phyloP scores from a whole-genome alignment of 1,284 basidiomycete species.

The Laetiporus sulphureus region DNA sequence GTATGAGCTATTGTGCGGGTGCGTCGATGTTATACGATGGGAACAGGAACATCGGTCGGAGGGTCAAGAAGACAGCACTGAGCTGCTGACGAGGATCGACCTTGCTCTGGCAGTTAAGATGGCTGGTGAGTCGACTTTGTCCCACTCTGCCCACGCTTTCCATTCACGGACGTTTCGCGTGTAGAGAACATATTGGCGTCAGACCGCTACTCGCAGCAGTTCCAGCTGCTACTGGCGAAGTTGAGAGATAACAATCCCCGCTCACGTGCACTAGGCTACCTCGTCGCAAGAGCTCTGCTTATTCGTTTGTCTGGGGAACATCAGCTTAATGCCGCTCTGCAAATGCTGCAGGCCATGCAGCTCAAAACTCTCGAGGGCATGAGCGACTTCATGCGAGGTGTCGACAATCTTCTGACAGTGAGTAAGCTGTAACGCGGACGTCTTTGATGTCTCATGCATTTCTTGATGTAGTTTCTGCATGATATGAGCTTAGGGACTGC shows the following conservation, averaged over 20 bases:
- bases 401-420: constrained; percentile 38
- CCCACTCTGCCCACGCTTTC: neutral
- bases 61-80: constrained; percentile 28
- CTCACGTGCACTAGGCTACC: constrained; percentile 48
- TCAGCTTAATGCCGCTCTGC: constrained; percentile 47
- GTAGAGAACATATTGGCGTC: constrained; percentile 58
- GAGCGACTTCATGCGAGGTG: constrained; percentile 36
- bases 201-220: constrained; percentile 31
- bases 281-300: constrained; percentile 54
- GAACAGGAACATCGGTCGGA: constrained; percentile 18
- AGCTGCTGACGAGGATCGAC: constrained; percentile 48
- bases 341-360: constrained; percentile 41
- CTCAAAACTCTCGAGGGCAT: constrained; percentile 35
- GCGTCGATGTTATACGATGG: constrained; percentile 36
- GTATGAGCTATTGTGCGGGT: constrained; percentile 43
- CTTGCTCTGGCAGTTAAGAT: constrained; percentile 46
- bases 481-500: constrained; percentile 38
- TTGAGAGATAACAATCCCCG: constrained; percentile 44
- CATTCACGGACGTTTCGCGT: neutral
- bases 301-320: constrained; percentile 45
- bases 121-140: constrained; percentile 44
- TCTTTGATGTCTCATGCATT: neutral
- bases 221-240: constrained; percentile 40
- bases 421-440: constrained; percentile 12
- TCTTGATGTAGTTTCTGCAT: constrained; percentile 30